Evolutionary conservation across 1,139 yeast genomes (phyloP).

Genomic region (Geotrichum fermentans): DNA sequence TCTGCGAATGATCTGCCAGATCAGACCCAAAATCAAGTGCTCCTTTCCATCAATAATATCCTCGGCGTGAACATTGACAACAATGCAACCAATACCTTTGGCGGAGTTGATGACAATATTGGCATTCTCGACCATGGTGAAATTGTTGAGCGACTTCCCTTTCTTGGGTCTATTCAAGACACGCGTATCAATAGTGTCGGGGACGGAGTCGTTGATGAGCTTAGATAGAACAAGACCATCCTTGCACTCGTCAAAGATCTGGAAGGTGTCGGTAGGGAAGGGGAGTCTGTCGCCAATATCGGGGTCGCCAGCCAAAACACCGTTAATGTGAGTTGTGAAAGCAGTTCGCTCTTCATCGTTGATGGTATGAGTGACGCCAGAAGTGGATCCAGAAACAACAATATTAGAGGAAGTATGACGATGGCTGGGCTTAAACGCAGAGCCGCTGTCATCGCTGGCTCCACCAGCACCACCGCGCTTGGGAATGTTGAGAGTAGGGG

Average conservation of each 20-base stretch:
- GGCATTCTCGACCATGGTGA: slow-evolving; percentile 95
- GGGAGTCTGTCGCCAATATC: slow-evolving; percentile 85
- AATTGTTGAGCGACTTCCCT: slow-evolving; percentile 81
- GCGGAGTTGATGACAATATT: slow-evolving; percentile 97
- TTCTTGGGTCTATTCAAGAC: slow-evolving; percentile 83
- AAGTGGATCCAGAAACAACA: slow-evolving; percentile 74
- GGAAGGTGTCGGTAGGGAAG: slow-evolving; percentile 89
- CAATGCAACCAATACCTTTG: slow-evolving; percentile 97
- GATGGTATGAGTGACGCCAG: slow-evolving; percentile 95
- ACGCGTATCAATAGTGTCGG: slow-evolving; percentile 97
- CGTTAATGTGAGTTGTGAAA: slow-evolving; percentile 91
- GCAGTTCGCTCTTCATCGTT: slow-evolving; percentile 95
- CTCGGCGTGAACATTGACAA: slow-evolving; percentile 94
- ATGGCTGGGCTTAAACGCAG: slow-evolving; percentile 19
- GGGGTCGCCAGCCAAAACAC: slow-evolving; percentile 84
- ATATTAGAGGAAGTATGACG: slow-evolving; percentile 40
- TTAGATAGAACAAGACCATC: slow-evolving; percentile 92
- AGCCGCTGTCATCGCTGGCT: slow-evolving; percentile 1
- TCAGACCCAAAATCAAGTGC: slow-evolving; percentile 88
- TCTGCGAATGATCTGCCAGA: slow-evolving; percentile 97
- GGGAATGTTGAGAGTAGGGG: slow-evolving; percentile 23
- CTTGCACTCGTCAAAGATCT: slow-evolving; percentile 91
- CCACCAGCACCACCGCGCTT: slow-evolving; percentile 23
- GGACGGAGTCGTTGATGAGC: slow-evolving; percentile 93
- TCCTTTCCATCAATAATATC: slow-evolving; percentile 96